These are phyloP conservation scores for Termitomyces sp. DNA, from an alignment of 768 basidiomycete species.

Conservation along the genomic window DNA sequence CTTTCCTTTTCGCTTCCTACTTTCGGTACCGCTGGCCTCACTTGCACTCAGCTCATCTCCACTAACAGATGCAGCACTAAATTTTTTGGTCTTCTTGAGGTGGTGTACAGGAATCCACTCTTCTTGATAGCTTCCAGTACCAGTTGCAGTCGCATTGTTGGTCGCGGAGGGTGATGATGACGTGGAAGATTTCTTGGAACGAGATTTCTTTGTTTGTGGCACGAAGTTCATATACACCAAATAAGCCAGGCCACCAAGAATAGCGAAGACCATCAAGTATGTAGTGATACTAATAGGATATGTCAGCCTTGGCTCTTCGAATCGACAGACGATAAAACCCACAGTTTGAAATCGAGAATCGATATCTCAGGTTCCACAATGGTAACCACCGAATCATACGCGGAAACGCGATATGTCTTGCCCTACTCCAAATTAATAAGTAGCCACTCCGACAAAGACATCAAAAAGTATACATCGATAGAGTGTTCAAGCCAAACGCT, in stretches of 20 bases:
- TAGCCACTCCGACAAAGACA: neutral
- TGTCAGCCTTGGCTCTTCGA: neutral
- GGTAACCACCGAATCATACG: conserved; percentile 70
- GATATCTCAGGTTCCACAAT: conserved; percentile 78
- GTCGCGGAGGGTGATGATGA: conserved; percentile 39
- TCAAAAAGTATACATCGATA: conserved; percentile 41
- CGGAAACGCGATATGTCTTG: conserved; percentile 53
- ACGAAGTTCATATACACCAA: conserved; percentile 59
- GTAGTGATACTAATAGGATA: conserved; percentile 47
- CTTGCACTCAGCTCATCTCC: conserved; percentile 65
- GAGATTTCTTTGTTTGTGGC: conserved; percentile 57
- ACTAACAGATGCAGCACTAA: conserved; percentile 32
- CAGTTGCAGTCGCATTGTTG: conserved; percentile 54
- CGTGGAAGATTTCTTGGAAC: conserved; percentile 34
- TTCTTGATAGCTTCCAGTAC: conserved; percentile 71
- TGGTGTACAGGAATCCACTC: conserved; percentile 95
- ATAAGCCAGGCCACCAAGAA: conserved; percentile 61
- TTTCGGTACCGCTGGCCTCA: conserved; percentile 61
- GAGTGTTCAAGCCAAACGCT: conserved; percentile 73
- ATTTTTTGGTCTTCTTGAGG: conserved; percentile 60
- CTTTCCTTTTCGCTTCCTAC: conserved; percentile 49
- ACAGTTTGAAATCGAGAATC: conserved; percentile 79
- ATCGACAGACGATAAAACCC: conserved; percentile 18
- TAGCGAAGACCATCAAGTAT: conserved; percentile 60
- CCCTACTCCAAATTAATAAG: conserved; percentile 30